Percentiles rank a stretch among this genome's conserved stretches.
phyloP scores from a whole-genome alignment of 1,139 yeast genomes.

The Saccharomyces hybrid region DNA sequence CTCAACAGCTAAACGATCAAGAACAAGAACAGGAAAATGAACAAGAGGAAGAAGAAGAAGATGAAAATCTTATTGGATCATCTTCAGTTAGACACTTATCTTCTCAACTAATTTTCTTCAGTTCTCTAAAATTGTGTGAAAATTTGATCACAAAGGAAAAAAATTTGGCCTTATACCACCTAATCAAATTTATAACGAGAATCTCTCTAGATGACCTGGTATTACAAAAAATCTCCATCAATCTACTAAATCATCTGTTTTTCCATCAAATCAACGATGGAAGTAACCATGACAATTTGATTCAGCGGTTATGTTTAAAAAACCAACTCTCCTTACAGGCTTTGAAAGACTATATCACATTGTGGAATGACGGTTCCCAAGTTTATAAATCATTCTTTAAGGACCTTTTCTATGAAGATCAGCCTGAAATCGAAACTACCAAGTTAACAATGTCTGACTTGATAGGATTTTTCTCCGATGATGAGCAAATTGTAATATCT shows the following conservation, averaged over 20 bases:
- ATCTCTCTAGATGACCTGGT: conserved; percentile 28
- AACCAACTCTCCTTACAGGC: conserved; percentile 24
- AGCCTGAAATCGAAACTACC: conserved; percentile 14
- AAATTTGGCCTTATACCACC: conserved; percentile 35
- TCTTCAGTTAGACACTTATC: neutral
- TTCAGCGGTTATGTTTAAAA: conserved; percentile 18
- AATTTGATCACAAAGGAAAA: conserved; percentile 32
- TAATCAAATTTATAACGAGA: conserved; percentile 32
- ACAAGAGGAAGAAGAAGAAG: conserved; percentile 7
- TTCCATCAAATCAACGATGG: conserved; percentile 23
- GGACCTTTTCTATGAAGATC: conserved; percentile 14
- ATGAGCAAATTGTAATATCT: conserved; percentile 3
- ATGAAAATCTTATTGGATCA: neutral
- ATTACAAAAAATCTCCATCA: conserved; percentile 31
- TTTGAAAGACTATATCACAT: conserved; percentile 25
- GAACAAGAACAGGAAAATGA: neutral
- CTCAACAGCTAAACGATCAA: conserved; percentile 24
- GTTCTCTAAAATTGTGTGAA: conserved; percentile 16
- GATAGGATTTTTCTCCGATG: conserved; percentile 9
- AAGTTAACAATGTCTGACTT: conserved; percentile 10
- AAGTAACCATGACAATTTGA: conserved; percentile 8
- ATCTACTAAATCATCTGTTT: conserved; percentile 32
- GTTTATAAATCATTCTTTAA: conserved; percentile 18
- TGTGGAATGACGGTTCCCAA: conserved; percentile 33
- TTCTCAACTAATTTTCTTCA: conserved; percentile 15